Conservation (phyloP, 2,329 filamentous ascomycete species). For the Verticillium nonalfalfae region DNA sequence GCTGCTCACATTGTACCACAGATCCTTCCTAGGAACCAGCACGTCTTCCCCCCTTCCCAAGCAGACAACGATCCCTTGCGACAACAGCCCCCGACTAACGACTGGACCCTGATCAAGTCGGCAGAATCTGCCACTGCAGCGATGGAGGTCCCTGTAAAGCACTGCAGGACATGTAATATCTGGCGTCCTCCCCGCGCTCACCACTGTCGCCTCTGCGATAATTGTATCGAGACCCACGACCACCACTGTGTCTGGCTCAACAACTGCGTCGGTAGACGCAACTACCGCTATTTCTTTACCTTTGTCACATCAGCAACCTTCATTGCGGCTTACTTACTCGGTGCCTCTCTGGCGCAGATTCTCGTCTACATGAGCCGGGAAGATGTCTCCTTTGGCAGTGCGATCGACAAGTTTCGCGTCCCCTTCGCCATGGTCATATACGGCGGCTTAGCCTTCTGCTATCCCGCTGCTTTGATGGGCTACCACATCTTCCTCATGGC, state of each 20-base stretch:
- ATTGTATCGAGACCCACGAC: constrained; percentile 94
- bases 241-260: constrained; percentile 99
- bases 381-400: constrained; percentile 57
- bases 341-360: constrained; percentile 73
- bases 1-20: constrained; percentile 24
- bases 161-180: constrained; percentile 95
- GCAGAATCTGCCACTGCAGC: constrained; percentile 69
- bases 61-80: constrained; percentile 75
- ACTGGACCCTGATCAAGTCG: constrained; percentile 89
- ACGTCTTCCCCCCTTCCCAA: constrained; percentile 73
- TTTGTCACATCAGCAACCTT: constrained; percentile 80
- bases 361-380: constrained; percentile 63
- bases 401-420: constrained; percentile 67
- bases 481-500: constrained; percentile 92
- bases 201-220: constrained; percentile 94
- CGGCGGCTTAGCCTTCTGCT: constrained; percentile 65
- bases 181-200: constrained; percentile 95
- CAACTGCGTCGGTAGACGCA: constrained; percentile 93
- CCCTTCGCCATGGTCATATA: constrained; percentile 89
- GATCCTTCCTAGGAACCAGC: constrained; percentile 89
- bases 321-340: constrained; percentile 69
- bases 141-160: constrained; percentile 98
- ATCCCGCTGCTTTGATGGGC: constrained; percentile 74
- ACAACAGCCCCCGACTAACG: constrained; percentile 78
- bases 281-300: constrained; percentile 96